Conservation (phyloP, 352 stramenopile genomes). For the Halophytophthora polymorphica region DNA sequence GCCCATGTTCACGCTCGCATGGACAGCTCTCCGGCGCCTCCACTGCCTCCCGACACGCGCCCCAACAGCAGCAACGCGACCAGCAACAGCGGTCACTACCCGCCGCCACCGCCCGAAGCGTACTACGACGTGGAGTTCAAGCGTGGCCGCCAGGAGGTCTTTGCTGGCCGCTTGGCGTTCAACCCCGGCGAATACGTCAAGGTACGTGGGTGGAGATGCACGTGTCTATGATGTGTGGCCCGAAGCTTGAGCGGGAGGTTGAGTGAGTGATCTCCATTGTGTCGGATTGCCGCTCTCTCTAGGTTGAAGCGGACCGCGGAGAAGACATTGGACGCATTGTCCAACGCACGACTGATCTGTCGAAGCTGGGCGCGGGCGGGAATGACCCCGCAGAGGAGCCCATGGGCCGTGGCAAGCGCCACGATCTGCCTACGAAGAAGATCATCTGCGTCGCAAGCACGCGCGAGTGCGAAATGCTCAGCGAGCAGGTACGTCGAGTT, state of each 20-base stretch:
- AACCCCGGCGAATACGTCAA: constrained; percentile 95
- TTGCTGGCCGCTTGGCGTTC: constrained; percentile 82
- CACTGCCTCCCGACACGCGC: constrained; percentile 59
- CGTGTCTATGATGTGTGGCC: background rate
- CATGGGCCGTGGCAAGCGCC: constrained; percentile 51
- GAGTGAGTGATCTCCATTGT: background rate
- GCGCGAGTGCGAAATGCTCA: constrained; percentile 90
- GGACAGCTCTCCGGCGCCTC: constrained; percentile 41
- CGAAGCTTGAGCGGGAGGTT: constrained; percentile 6
- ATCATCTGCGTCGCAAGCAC: constrained; percentile 92
- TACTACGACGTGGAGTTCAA: constrained; percentile 97
- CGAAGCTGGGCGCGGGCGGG: constrained; percentile 54
- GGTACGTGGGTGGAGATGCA: constrained; percentile 21
- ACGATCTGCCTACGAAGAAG: constrained; percentile 83
- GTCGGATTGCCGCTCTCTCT: background rate
- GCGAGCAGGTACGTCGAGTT: constrained; percentile 60
- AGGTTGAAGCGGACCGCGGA: constrained; percentile 97
- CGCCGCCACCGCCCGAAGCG: constrained; percentile 61
- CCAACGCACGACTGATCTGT: constrained; percentile 78
- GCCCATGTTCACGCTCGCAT: constrained; percentile 12
- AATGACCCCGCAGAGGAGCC: constrained; percentile 43
- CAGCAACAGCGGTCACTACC: constrained; percentile 35
- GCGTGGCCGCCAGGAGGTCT: constrained; percentile 87
- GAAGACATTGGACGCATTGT: constrained; percentile 96
- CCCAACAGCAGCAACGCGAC: constrained; percentile 12